These are phyloP conservation scores for Eudorina sp. DNA, from an alignment of 139 green algal species.

Conservation along the genomic window DNA sequence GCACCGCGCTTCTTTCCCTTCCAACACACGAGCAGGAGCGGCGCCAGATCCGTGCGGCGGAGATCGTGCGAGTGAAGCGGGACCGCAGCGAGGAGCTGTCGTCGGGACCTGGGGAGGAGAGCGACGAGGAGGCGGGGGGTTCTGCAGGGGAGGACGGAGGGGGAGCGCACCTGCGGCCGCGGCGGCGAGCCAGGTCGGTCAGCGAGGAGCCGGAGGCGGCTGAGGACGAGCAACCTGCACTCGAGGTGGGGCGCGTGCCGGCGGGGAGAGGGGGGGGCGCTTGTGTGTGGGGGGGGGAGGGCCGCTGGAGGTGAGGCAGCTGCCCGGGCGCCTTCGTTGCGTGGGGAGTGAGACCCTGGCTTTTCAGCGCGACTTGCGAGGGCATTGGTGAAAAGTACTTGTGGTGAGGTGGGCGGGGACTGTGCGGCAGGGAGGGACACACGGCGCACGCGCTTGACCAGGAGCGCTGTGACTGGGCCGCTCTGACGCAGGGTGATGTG, in stretches of 20 bases:
- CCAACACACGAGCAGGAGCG: too few species aligned
- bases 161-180: not conserved
- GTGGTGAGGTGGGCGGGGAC: too few species aligned
- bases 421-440: too few species aligned
- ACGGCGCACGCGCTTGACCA: too few species aligned
- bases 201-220: constrained; percentile 29
- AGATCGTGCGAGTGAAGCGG: constrained; percentile 60
- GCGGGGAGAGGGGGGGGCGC: not conserved
- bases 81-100: constrained; percentile 33
- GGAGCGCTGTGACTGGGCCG: too few species aligned
- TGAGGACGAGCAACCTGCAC: not conserved
- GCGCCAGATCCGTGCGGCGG: constrained; percentile 62
- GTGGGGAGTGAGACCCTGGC: too few species aligned
- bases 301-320: too few species aligned
- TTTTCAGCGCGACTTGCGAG: too few species aligned
- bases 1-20: too few species aligned
- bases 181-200: not conserved
- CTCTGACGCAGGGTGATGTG: constrained; percentile 46
- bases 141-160: constrained; percentile 29
- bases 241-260: not conserved
- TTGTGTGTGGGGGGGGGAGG: too few species aligned
- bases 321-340: too few species aligned
- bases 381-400: too few species aligned
- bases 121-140: constrained; percentile 47
- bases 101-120: not conserved